Base-by-base conservation (phyloP, 139 green algal genomes). In the Edaphochlamys debaryana region DNA sequence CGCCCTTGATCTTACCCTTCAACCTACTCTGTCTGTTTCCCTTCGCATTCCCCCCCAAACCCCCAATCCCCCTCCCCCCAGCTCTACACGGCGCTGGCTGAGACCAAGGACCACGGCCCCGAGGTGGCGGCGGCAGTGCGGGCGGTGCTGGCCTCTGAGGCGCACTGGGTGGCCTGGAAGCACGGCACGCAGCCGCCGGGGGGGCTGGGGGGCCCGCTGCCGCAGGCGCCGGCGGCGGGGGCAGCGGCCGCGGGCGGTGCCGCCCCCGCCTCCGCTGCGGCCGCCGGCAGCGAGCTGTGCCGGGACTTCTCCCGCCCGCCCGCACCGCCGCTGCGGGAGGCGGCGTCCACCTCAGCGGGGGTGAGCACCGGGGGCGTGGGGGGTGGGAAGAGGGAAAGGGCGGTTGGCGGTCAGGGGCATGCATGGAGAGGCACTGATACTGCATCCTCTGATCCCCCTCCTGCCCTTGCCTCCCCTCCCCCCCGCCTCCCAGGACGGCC, bases 81-180 rank as follows among this genome's bases (percentile, higher is more conserved):
- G 75, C 60, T 82, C 40, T 84, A 80, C 69, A 52, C 79, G 22
- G 72, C 85, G 34, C 67, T 89, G 56, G 38, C 75, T 7, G 80
- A 66, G 54, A 87, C 75, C 38, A 80, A 87, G 52, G 66, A 77
- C 50, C 5, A 50, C 36, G 85, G 85, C 3, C 64, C 63, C 13
- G 58, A 82, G 45, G 87, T 90, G 79, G 68, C 76, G 19, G 62
- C 36, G 2, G 67, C 86, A 23, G 80, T 90, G 42, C 37, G 50
- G 22, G 15, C 25, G 37, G 69, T 90, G 42, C 37, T 90, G 48
- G 69, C 81, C n/a, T 50, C 64, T 27, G 86, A 90, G 86, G 71
- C 38, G 30, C 50, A 87, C 29, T 87, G 82, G 79, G 79, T 85
- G 79, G 75, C 75, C 6, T 82, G 75, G 75, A 82, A 82, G 75